Evolutionary conservation across 331 rosid species (phyloP), one percentile per base, ranked within the genome.

Genomic region (Quercus lobata): DNA sequence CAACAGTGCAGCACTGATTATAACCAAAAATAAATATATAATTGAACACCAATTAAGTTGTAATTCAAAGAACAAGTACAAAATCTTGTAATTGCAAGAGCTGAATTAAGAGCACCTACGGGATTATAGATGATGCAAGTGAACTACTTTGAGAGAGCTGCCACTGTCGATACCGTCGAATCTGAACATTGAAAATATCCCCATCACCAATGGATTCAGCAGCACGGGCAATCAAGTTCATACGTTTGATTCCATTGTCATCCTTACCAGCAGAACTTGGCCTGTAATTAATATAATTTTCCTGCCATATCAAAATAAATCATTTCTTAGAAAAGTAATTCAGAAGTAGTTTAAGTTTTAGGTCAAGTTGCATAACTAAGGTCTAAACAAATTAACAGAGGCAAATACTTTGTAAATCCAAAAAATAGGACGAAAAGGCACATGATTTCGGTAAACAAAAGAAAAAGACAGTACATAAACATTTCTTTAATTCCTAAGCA

Each of bases 121-220:
- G 99, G 77, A 91, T 84, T 77, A 95, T 90, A 74, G 86, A 88
- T 10, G 98, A 90, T 71, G 96, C 90, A 55, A 91, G 78, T 41
- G 86, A 87, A 75, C 91, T 82, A 84, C 91, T 86, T 88, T 95
- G 99, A 83, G 97, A 95, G 79, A 95, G 99, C 84, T 95, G 98
- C 99, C 98, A 95, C 79, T 95, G 99, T 49, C 93, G 90, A 87
- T 93, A 87, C 82, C 96, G 93, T 83, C 97, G 90, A 85, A 95
- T 95, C 82, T 95, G 97, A 62, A 95, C 98, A 57, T 90, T 91
- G 87, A 95, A 84, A 78, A 95, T 88, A 85, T 95, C 99, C 56
- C 94, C 99, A 86, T 89, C 89, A 49, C 93, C 97, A 84, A 95
- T 93, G 79, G 98, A 95, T 85, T 93, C 99, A 55, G 99, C 94